Evolutionary conservation across 2,329 filamentous ascomycete species (phyloP).

Genomic region (Ramularia collo-cygni): DNA sequence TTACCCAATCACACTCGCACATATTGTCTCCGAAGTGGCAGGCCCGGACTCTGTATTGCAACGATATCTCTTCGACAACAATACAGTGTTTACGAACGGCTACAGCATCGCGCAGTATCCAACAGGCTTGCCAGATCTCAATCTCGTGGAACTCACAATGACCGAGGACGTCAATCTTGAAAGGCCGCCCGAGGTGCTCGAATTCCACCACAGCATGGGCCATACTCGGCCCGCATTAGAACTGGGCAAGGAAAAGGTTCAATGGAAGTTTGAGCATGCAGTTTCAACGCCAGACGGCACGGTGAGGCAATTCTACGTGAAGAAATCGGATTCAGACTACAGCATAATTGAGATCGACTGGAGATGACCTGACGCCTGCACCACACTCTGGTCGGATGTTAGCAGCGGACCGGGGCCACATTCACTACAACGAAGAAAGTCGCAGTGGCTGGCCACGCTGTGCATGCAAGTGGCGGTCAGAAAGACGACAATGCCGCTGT

Average conservation of each 20-base stretch:
- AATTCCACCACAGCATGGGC: constrained; percentile 23
- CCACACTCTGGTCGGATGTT: too few relatives aligned
- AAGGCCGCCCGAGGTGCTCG: constrained; percentile 12
- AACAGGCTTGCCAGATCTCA: constrained; percentile 22
- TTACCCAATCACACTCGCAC: constrained; percentile 18
- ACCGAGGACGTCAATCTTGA: constrained; percentile 18
- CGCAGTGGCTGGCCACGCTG: too few relatives aligned
- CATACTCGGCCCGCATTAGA: constrained; percentile 19
- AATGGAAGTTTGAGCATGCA: constrained; percentile 22
- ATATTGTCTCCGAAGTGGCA: constrained; percentile 20
- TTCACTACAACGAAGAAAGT: too few relatives aligned
- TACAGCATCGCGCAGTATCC: constrained; percentile 24
- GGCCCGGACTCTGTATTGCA: constrained; percentile 24
- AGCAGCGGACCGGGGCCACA: too few relatives aligned
- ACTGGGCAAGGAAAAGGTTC: constrained; percentile 20
- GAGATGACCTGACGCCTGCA: constrained; percentile 6
- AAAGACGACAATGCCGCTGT: too few relatives aligned
- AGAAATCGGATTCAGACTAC: constrained; percentile 7
- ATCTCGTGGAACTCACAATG: constrained; percentile 23
- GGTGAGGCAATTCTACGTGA: constrained; percentile 26
- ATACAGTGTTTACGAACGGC: constrained; percentile 23
- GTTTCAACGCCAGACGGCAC: constrained; percentile 14
- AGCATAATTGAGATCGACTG: constrained; percentile 26
- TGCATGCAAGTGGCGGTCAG: too few relatives aligned
- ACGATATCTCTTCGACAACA: constrained; percentile 20